Percentiles rank a stretch among this genome's conserved stretches.
phyloP scores from a whole-genome alignment of 2,329 filamentous ascomycete genomes.

The Diaporthe destruens region DNA sequence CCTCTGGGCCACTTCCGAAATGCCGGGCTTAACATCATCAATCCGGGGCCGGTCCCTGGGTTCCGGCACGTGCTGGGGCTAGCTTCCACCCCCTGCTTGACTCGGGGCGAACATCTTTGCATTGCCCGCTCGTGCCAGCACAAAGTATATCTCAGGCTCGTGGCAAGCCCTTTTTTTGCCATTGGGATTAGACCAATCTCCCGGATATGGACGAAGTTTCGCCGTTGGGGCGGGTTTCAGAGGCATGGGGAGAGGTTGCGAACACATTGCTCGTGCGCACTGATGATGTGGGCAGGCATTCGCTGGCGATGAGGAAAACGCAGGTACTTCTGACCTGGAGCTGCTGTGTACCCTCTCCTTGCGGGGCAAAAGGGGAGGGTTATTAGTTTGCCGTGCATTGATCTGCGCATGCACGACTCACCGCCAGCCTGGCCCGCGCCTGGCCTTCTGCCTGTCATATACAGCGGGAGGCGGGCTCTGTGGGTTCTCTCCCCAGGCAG shows the following conservation, averaged over 20 bases:
- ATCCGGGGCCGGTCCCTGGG: constrained; percentile 25
- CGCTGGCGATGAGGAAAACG: background rate
- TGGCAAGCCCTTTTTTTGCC: background rate
- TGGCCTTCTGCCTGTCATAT: constrained; percentile 11
- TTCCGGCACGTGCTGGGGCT: background rate
- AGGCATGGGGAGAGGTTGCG: background rate
- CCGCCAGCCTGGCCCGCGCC: constrained; percentile 14
- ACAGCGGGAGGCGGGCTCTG: too few species aligned
- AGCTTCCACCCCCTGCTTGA: background rate
- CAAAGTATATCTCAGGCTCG: constrained; percentile 21
- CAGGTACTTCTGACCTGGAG: constrained; percentile 8
- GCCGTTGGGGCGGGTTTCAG: background rate
- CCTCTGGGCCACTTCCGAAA: background rate
- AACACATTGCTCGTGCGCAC: background rate
- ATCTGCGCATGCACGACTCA: constrained; percentile 32
- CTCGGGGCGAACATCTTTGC: background rate
- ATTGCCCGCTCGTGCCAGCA: constrained; percentile 10
- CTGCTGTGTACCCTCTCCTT: constrained; percentile 4
- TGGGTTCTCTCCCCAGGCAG: too few species aligned
- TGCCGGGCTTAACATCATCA: background rate
- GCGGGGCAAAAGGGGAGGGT: constrained; percentile 8
- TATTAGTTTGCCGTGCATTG: constrained; percentile 24
- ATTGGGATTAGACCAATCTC: background rate
- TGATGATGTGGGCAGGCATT: background rate
- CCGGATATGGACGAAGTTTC: constrained; percentile 18